Conservation (phyloP, 768 basidiomycete species). For the Hydnomerulius pinastri region DNA sequence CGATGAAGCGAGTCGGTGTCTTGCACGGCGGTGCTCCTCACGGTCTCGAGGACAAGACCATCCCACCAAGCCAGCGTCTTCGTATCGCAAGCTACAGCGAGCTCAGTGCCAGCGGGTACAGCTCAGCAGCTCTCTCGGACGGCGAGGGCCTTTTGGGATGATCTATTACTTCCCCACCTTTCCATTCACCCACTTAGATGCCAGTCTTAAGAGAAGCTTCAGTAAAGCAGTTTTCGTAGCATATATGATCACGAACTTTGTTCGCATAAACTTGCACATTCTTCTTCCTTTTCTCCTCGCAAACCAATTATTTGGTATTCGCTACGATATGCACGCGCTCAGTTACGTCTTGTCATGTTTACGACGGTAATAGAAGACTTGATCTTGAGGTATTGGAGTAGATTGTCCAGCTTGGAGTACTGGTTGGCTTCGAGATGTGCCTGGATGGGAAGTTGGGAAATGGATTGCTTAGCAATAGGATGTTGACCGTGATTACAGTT, state of each 20-base stretch:
- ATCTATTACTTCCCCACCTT: not conserved
- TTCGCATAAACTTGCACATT: slow-evolving; percentile 5
- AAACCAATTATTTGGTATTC: not conserved
- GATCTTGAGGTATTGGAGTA: no score
- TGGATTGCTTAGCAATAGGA: no score
- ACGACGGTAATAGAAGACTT: slow-evolving; percentile 6
- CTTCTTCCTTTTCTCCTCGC: not conserved
- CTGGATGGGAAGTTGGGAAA: no score
- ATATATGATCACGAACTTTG: no score
- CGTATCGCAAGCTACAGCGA: slow-evolving; percentile 69
- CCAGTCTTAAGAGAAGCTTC: not conserved
- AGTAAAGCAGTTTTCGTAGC: slow-evolving; percentile 9
- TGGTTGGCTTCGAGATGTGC: no score
- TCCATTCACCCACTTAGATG: no score
- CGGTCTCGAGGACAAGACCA: slow-evolving; percentile 58
- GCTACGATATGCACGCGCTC: slow-evolving; percentile 16
- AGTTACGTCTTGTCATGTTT: slow-evolving; percentile 13
- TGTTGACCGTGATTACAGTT: no score
- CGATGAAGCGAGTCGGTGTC: slow-evolving; percentile 60
- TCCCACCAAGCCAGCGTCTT: slow-evolving; percentile 74
- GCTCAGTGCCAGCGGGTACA: slow-evolving; percentile 48
- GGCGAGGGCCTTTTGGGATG: slow-evolving; percentile 53
- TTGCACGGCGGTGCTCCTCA: slow-evolving; percentile 54
- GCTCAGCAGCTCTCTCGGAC: slow-evolving; percentile 59
- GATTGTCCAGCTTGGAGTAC: no score